Evolutionary conservation across 768 basidiomycete genomes (phyloP).

Genomic region (Kwoniella mangroviensis): DNA sequence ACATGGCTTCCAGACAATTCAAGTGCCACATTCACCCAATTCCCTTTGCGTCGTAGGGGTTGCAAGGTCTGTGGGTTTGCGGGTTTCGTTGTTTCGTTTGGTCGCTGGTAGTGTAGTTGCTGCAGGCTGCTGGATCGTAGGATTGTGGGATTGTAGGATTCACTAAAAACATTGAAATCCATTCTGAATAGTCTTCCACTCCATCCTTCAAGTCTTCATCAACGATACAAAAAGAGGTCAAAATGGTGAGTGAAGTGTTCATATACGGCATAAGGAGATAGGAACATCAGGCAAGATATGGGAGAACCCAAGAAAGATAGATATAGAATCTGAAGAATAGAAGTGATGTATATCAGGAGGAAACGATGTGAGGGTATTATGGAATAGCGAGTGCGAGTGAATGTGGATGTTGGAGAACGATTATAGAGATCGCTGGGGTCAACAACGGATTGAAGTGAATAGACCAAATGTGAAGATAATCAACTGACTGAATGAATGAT

Average conservation of each 20-base stretch:
- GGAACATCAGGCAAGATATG: too few relatives aligned
- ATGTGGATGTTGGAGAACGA: not conserved
- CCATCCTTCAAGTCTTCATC: constrained; percentile 23
- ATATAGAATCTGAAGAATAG: too few relatives aligned
- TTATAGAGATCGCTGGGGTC: not conserved
- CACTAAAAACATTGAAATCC: constrained; percentile 2
- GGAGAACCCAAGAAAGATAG: too few relatives aligned
- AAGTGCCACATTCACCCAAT: constrained; percentile 19
- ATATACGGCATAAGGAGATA: too few relatives aligned
- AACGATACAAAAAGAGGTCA: constrained; percentile 25
- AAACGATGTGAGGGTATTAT: too few relatives aligned
- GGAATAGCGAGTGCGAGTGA: too few relatives aligned
- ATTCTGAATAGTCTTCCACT: not conserved
- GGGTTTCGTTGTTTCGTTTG: not conserved
- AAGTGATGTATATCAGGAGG: too few relatives aligned
- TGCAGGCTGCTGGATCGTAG: not conserved
- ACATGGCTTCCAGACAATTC: not conserved
- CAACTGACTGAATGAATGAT: constrained; percentile 3
- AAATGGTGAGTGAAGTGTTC: constrained; percentile 24
- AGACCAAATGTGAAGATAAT: not conserved
- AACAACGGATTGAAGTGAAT: not conserved
- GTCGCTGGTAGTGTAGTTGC: not conserved
- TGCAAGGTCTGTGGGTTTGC: too few relatives aligned
- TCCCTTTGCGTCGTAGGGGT: not conserved
- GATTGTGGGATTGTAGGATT: not conserved